Evolutionary conservation across 768 basidiomycete species (phyloP), one percentile per base, ranked within the genome.

Genomic region (Calocybe cyanea): DNA sequence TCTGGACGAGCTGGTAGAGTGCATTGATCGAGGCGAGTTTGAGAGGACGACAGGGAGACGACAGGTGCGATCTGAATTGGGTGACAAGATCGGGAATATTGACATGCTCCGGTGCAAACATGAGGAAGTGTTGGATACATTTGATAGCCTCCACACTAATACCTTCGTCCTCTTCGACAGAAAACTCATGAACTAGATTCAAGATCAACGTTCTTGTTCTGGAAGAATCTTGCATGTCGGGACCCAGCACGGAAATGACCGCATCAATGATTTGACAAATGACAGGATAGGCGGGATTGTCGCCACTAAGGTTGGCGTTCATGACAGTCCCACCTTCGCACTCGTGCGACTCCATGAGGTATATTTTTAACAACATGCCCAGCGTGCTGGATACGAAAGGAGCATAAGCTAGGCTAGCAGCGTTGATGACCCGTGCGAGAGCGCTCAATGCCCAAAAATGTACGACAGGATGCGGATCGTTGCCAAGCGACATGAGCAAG

Each of bases 21-120:
- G 90, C 92, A 59, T 97, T 92, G 63, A 98, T 95, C 0, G 94
- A 90, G 9, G 94, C 93, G 4, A 95, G 76, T 65, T 94, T 96
- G 44, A 96, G 76, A 4, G 92, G 88, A 32, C 92, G 71, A 13
- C 89, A 77, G 7, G 85, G 75, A 0, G 92, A 95, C 0, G 81
- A 78, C 17, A 98, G 76, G 63, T 97, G 80, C 1, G 72, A 68
- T 35, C 89, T 77, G 65, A 98, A 92, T 28, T 76, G 82, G 33
- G 75, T 69, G 19, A 97, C 86, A 7, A 94, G 74, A 30, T 81
- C 80, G 0, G 92, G 87, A 10, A 93, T 78, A 48, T 92, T 75
- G 46, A 92, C 81, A 43, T 90, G 77, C 51, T 89, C 81, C 0
- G 92, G 86, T 0, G 90, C 86, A 54, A 98, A 98, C 83, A 99